Conservation (phyloP, 495 filamentous ascomycete genomes). For the Penicillium coprophilum region DNA sequence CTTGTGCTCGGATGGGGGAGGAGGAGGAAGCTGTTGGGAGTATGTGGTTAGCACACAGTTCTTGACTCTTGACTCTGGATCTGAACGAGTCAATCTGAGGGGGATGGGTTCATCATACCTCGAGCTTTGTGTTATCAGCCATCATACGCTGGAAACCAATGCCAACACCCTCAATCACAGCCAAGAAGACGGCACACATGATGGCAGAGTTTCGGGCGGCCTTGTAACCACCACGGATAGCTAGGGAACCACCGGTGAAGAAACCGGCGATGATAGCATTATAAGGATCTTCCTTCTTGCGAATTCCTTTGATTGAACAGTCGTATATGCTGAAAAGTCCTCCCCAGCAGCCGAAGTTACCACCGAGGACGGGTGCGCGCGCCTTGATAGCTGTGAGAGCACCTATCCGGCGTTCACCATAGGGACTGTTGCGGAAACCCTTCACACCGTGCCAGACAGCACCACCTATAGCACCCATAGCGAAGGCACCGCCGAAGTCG, state of each 20-base stretch:
- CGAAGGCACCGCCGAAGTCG: conserved; percentile 96
- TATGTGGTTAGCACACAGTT: background rate
- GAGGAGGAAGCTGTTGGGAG: conserved; percentile 35
- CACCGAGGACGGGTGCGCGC: conserved; percentile 89
- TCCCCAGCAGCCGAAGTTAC: conserved; percentile 98
- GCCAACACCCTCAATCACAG: conserved; percentile 95
- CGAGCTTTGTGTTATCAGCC: conserved; percentile 85
- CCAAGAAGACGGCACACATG: conserved; percentile 88
- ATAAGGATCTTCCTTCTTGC: conserved; percentile 96
- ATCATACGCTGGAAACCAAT: conserved; percentile 97
- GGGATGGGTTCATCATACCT: conserved; percentile 31
- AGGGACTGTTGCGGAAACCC: conserved; percentile 84
- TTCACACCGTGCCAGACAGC: conserved; percentile 98
- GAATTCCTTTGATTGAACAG: conserved; percentile 90
- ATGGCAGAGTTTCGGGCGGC: conserved; percentile 93
- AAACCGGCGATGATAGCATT: conserved; percentile 96
- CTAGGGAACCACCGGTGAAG: conserved; percentile 91
- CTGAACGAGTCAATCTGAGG: background rate
- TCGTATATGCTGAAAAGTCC: conserved; percentile 93
- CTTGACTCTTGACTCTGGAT: background rate
- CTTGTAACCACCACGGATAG: conserved; percentile 83
- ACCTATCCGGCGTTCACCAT: conserved; percentile 93
- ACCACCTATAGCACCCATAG: conserved; percentile 93
- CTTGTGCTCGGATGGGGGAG: conserved; percentile 43
- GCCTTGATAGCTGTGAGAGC: conserved; percentile 97